Evolutionary conservation across 352 stramenopile genomes (phyloP).

Genomic region (Phytopythium cucurbitacearum): DNA sequence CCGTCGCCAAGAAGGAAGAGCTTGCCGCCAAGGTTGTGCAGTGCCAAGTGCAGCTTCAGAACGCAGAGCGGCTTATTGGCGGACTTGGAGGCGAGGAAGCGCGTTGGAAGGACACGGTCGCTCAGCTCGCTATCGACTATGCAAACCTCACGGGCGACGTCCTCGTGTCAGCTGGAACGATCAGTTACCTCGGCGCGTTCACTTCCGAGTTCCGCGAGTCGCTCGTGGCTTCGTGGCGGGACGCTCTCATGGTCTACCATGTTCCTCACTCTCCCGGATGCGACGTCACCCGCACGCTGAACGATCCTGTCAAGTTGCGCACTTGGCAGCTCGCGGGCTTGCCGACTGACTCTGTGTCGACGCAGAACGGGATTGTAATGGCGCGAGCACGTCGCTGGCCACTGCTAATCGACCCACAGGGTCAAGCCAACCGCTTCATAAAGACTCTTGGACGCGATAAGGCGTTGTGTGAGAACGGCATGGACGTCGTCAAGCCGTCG

Average conservation of each 20-base stretch:
- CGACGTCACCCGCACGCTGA: slow-evolving; percentile 87
- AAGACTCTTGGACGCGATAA: slow-evolving; percentile 90
- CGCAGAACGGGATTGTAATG: slow-evolving; percentile 94
- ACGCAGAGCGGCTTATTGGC: slow-evolving; percentile 83
- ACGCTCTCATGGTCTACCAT: slow-evolving; percentile 52
- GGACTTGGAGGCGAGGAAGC: slow-evolving; percentile 81
- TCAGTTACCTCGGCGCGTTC: slow-evolving; percentile 93
- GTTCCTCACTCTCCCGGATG: slow-evolving; percentile 84
- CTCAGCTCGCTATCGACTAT: slow-evolving; percentile 58
- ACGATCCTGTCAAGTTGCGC: slow-evolving; percentile 88
- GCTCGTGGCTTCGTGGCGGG: slow-evolving; percentile 84
- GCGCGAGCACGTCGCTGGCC: slow-evolving; percentile 85
- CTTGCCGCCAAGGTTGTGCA: slow-evolving; percentile 85
- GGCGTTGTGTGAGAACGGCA: slow-evolving; percentile 77
- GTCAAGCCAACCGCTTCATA: slow-evolving; percentile 92
- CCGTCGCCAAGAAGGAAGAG: slow-evolving; percentile 89
- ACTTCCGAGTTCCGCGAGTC: slow-evolving; percentile 90
- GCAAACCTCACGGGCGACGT: slow-evolving; percentile 91
- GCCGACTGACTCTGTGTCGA: slow-evolving; percentile 86
- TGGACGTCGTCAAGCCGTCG: slow-evolving; percentile 82
- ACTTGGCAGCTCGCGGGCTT: slow-evolving; percentile 91
- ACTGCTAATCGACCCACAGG: slow-evolving; percentile 90
- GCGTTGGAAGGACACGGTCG: slow-evolving; percentile 81
- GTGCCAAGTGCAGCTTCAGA: slow-evolving; percentile 87
- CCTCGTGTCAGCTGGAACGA: slow-evolving; percentile 88